A percentile compares a stretch with the other conserved stretches of the same genome.
phyloP scores from a whole-genome alignment of 306 rosid species.

The Mimosa bimucronata region DNA sequence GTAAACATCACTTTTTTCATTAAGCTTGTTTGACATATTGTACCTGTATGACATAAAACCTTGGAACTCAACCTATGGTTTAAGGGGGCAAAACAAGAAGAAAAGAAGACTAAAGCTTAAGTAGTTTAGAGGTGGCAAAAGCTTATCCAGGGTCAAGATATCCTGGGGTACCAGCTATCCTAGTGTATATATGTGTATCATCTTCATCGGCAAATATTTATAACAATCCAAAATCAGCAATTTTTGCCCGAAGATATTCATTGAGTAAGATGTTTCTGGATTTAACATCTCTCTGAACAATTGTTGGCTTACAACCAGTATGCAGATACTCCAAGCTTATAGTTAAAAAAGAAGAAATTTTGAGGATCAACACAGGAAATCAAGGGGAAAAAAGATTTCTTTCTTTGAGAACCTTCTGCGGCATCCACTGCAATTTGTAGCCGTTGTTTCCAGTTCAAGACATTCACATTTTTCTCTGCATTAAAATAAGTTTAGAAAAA shows the following conservation, averaged over 20 bases:
- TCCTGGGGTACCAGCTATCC: conserved; percentile 63
- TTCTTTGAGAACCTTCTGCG: conserved; percentile 55
- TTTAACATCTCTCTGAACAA: conserved; percentile 73
- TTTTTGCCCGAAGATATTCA: conserved; percentile 49
- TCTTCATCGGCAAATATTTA: conserved; percentile 44
- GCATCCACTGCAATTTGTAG: conserved; percentile 60
- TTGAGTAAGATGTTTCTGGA: conserved; percentile 61
- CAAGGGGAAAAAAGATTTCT: background rate
- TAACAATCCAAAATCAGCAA: conserved; percentile 70
- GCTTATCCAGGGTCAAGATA: conserved; percentile 72
- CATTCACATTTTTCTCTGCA: conserved; percentile 45
- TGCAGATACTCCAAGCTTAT: conserved; percentile 68
- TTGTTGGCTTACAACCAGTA: conserved; percentile 56
- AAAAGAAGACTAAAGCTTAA: background rate
- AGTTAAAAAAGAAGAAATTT: conserved; percentile 16
- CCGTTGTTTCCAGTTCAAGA: conserved; percentile 61
- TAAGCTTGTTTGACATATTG: no score
- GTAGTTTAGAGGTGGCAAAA: background rate
- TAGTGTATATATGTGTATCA: conserved; percentile 47
- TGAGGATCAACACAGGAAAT: background rate
- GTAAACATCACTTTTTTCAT: conserved; percentile 52
- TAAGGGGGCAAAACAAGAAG: no score
- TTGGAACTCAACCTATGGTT: conserved; percentile 3
- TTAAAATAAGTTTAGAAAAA: conserved; percentile 9
- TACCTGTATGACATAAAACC: conserved; percentile 29